Conservation (phyloP, 257 asterid genomes). For the Marsdenia floribunda region DNA sequence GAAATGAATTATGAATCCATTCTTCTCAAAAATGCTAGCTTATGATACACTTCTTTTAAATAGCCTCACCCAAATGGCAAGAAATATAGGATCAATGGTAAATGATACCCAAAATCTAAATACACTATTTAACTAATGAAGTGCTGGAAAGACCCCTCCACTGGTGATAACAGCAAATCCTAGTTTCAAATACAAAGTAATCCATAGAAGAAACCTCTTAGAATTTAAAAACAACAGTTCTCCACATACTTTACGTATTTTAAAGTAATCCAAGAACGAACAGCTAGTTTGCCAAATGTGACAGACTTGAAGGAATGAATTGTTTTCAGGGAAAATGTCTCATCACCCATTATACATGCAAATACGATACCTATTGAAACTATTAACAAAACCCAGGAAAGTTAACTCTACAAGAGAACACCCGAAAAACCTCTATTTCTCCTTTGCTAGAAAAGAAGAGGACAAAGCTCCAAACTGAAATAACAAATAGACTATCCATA, state of each 20-base stretch:
- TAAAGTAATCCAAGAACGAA: too few relatives aligned
- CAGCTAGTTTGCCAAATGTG: neutral
- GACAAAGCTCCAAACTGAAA: neutral
- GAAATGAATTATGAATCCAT: neutral
- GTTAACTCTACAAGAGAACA: neutral
- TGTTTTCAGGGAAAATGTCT: neutral
- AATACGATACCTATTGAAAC: neutral
- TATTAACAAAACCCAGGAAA: neutral
- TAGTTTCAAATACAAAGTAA: neutral
- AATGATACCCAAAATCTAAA: neutral
- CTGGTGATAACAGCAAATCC: neutral
- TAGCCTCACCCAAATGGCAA: neutral
- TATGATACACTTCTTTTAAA: neutral
- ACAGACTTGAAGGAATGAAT: neutral
- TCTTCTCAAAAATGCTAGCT: neutral
- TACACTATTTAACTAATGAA: neutral
- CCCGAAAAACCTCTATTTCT: neutral
- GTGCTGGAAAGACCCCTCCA: neutral
- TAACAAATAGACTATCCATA: neutral
- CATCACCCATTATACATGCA: neutral
- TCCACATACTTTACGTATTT: neutral
- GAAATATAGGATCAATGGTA: neutral
- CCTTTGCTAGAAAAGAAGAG: neutral
- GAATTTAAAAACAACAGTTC: neutral
- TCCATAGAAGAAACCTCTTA: neutral